Percentiles rank a stretch among this genome's conserved stretches.
These are phyloP conservation scores for Phytophthora constricta DNA, from an alignment of 352 stramenopile species.

Conservation along the genomic window DNA sequence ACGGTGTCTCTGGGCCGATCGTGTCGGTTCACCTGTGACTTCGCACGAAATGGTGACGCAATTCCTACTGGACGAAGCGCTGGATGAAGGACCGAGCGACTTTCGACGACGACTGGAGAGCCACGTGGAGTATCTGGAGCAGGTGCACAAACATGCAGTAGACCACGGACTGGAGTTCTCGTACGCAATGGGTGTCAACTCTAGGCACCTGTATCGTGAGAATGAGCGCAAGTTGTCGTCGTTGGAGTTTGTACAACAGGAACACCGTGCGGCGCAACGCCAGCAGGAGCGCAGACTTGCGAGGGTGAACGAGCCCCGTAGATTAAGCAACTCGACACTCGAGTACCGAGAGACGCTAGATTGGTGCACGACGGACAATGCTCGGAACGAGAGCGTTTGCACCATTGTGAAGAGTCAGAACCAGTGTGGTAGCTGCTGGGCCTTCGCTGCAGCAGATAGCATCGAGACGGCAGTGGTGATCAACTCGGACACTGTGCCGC, in stretches of 20 bases:
- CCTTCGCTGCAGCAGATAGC: conserved; percentile 76
- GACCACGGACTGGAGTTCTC: conserved; percentile 51
- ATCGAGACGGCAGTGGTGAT: conserved; percentile 81
- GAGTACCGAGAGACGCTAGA: conserved; percentile 53
- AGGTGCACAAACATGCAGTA: conserved; percentile 60
- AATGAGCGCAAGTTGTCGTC: conserved; percentile 41
- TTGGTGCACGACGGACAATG: conserved; percentile 81
- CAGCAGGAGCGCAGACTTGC: conserved; percentile 32
- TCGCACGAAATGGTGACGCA: conserved; percentile 63
- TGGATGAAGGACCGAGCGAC: conserved; percentile 38
- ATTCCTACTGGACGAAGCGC: conserved; percentile 54
- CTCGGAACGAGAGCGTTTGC: conserved; percentile 67
- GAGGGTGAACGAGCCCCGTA: conserved; percentile 14
- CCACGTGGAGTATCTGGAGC: conserved; percentile 74
- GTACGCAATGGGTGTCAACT: conserved; percentile 73
- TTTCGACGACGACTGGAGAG: conserved; percentile 59
- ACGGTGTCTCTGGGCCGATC: conserved; percentile 67
- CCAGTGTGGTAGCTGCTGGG: conserved; percentile 84
- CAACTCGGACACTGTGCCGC: conserved; percentile 42
- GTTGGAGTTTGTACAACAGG: conserved; percentile 66
- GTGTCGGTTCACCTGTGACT: conserved; percentile 38
- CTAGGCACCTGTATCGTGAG: conserved; percentile 70
- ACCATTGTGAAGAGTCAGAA: conserved; percentile 82
- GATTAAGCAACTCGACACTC: conserved; percentile 30
- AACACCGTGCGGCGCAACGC: conserved; percentile 49